These are phyloP conservation scores for Trifolium dubium DNA, from an alignment of 306 rosid genomes.

Conservation along the genomic window DNA sequence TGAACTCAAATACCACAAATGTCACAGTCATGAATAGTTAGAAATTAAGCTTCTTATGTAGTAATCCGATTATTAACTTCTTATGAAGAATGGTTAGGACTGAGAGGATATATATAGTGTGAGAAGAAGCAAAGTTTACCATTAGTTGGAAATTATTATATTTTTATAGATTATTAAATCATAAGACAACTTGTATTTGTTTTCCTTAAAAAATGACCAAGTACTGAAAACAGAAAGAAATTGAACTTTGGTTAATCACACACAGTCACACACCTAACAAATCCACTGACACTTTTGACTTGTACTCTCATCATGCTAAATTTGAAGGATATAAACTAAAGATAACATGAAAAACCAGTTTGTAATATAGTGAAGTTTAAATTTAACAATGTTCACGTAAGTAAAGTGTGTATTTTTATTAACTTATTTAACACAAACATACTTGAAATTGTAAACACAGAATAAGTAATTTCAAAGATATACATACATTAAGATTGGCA, in stretches of 20 bases:
- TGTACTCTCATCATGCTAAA: not conserved
- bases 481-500: not conserved
- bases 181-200: conserved; percentile 13
- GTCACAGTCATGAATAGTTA: conserved; percentile 43
- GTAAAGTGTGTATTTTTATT: not conserved
- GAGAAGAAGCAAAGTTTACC: conserved; percentile 31
- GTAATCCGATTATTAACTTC: conserved; percentile 22
- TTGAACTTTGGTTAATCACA: conserved; percentile 13
- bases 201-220: conserved; percentile 12
- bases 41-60: conserved; percentile 36
- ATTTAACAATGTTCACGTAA: not conserved
- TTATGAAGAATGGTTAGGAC: conserved; percentile 14
- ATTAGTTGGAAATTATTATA: conserved; percentile 34
- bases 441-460: not conserved
- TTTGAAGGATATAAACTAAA: conserved; percentile 18
- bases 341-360: not conserved
- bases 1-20: conserved; percentile 43
- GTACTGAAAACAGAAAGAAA: conserved; percentile 9
- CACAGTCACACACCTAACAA: not conserved
- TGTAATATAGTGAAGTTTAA: conserved; percentile 1
- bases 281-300: not conserved
- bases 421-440: not conserved
- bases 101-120: conserved; percentile 24
- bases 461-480: not conserved
- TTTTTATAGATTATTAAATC: conserved; percentile 38